A percentile compares a stretch with the other conserved stretches of the same genome.
phyloP scores from a whole-genome alignment of 495 filamentous ascomycete genomes.

The Aspergillus saccharolyticus region DNA sequence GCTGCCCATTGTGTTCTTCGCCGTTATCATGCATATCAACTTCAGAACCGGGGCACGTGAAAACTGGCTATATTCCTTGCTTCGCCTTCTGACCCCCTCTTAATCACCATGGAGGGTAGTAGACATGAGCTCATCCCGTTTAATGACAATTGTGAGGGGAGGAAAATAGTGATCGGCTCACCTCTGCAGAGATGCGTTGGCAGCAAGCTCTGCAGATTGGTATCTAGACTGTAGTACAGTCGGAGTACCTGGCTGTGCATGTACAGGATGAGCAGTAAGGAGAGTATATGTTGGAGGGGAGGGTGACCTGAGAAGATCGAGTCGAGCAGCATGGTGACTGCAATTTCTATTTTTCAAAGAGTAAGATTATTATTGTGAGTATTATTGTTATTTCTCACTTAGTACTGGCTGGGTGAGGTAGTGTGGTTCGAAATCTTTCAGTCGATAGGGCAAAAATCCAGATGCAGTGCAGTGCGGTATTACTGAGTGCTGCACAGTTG shows the following conservation, averaged over 20 bases:
- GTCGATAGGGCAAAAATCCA: background rate
- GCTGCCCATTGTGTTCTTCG: background rate
- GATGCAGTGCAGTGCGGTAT: background rate
- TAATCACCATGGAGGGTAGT: background rate
- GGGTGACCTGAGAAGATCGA: background rate
- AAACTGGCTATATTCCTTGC: constrained; percentile 3
- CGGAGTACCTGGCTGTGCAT: constrained; percentile 1
- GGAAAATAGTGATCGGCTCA: constrained; percentile 7
- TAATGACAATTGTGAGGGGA: background rate
- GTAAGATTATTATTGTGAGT: no score
- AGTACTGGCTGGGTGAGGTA: no score
- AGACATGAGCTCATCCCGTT: constrained; percentile 1
- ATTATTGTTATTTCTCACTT: no score
- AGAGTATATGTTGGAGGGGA: background rate
- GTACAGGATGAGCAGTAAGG: background rate
- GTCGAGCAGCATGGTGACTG: background rate
- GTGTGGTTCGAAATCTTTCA: no score
- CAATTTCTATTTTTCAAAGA: no score
- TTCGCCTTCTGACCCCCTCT: background rate
- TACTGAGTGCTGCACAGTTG: background rate
- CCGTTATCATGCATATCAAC: background rate
- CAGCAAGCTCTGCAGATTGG: constrained; percentile 20
- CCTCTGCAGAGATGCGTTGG: constrained; percentile 20
- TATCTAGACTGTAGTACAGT: constrained; percentile 13
- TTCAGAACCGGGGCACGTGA: background rate